Evolutionary conservation across 176 grass and related monocot genomes (phyloP), one percentile per base, ranked within the genome.

Genomic region (Paspalum vaginatum): DNA sequence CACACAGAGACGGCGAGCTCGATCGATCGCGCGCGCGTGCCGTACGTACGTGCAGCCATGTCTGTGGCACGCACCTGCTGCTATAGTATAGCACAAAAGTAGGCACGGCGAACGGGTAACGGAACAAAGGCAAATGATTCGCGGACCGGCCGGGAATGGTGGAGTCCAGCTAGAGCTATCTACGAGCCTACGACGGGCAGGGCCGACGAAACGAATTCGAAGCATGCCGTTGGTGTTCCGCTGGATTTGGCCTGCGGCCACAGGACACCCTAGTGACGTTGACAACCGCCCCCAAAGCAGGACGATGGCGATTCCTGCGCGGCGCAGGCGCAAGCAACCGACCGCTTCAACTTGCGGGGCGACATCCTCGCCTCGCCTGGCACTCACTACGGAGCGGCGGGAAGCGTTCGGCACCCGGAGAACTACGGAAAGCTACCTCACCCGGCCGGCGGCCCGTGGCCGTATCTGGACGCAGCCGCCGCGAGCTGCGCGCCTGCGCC

Each of bases 121-220:
- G 32, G 32, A 32, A 25, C 5, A 10, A 11, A 37, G 15, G 2
- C 8, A 41, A 40, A 42, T 22, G 9, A 12, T 22, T 55, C 32
- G 38, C 7, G 18, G 20, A 5, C 32, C 2, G 44, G 24, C 11
- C 11, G 11, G 15, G 1, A n/a, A 32, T 32, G 0, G 56, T 44
- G 62, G 49, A 20, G 58, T 68, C 66, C 66, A 60, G 79, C 79
- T 81, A 60, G 37, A 60, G 37, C 37, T 7, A 37, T 13, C 11
- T 2, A 3, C 46, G 46, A n/a, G n/a, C n/a, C n/a, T n/a, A n/a
- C n/a, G n/a, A n/a, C n/a, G n/a, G n/a, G n/a, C n/a, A n/a, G n/a
- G n/a, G n/a, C n/a, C n/a, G n/a, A 1, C 24, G 58, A 11, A 48
- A 54, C 48, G 27, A 20, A 11, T 27, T 4, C 12, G 40, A 20